Base-by-base conservation (phyloP, 2,329 filamentous ascomycete species). In the Monosporascus sp. region DNA sequence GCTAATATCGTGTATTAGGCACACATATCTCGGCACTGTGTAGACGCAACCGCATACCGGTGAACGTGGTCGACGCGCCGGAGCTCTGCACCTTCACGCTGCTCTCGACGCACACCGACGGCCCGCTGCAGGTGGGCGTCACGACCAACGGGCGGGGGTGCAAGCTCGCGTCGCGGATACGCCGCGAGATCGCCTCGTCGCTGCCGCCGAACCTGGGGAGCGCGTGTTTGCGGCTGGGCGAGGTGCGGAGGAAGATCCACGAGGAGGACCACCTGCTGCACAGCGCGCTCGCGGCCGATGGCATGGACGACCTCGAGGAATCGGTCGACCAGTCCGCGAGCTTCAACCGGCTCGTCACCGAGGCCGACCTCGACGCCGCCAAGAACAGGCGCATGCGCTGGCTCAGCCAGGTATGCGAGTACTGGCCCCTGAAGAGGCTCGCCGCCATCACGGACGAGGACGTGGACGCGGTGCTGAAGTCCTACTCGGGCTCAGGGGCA, bases 321-420 rank as follows among this genome's bases (percentile, higher is more conserved):
- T 86, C 86, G 7, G 72, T 78, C 3, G 89, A 89, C 50, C 94
- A 97, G 70, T 83, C 81, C 17, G 84, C 92, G 1, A 81, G 79
- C 0, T 97, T 99, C 71, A 99, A 99, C 70, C 85, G 81, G 56
- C 77, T 99, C 4, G 80, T 97, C 7, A 82, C 74, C 0, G 86
- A 89, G 47, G 84, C 86, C 45, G 90, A 94, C 64, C 73, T 81
- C 1, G 86, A 88, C 55, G 86, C 86, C 3, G 82, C 85, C 17
- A 91, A 91, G 67, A 91, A 82, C 22, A 79, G 93, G 55, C 82
- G 94, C 50, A 92, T 96, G 78, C 83, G 94, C 54, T 99, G 94
- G 94, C 78, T 99, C 1, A 84, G 88, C 20, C 94, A 99, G 68
- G 91, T 99, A 50, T 99, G 94, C 78, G 94, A 99, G 75, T 99